Evolutionary conservation across 2,329 filamentous ascomycete genomes (phyloP).

Genomic region (Phaeophleospora eucalypticola): DNA sequence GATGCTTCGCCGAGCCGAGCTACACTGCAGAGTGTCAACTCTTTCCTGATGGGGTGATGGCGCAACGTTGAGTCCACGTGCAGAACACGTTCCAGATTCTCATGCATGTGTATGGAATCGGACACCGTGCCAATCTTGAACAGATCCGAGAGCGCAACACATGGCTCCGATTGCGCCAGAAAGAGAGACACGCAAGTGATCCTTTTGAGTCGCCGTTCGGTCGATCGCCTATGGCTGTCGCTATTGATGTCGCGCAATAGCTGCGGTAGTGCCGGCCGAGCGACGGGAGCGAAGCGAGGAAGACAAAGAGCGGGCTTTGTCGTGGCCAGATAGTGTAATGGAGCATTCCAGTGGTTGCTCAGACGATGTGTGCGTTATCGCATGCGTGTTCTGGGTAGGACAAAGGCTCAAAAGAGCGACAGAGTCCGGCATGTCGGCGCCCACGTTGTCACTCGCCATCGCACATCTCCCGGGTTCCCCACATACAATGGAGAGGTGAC

Average conservation of each 20-base stretch:
- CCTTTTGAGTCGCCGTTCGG: neutral
- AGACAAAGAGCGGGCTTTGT: neutral
- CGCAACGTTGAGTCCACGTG: neutral
- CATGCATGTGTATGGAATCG: no score
- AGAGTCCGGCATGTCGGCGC: no score
- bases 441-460: no score
- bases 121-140: no score
- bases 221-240: neutral
- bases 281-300: neutral
- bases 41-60: conserved; percentile 65
- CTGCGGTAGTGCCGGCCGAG: neutral
- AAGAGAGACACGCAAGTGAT: no score
- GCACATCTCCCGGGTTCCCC: no score
- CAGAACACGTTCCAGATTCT: no score
- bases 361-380: neutral
- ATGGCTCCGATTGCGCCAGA: neutral
- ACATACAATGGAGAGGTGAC: no score
- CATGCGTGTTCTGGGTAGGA: neutral
- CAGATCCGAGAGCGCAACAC: neutral
- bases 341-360: neutral
- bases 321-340: neutral
- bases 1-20: conserved; percentile 78
- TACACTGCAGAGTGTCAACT: conserved; percentile 88
- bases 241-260: neutral
- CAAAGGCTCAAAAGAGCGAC: neutral